phyloP scores from a whole-genome alignment of 202 grass and related monocot species.

The Digitaria exilis region DNA sequence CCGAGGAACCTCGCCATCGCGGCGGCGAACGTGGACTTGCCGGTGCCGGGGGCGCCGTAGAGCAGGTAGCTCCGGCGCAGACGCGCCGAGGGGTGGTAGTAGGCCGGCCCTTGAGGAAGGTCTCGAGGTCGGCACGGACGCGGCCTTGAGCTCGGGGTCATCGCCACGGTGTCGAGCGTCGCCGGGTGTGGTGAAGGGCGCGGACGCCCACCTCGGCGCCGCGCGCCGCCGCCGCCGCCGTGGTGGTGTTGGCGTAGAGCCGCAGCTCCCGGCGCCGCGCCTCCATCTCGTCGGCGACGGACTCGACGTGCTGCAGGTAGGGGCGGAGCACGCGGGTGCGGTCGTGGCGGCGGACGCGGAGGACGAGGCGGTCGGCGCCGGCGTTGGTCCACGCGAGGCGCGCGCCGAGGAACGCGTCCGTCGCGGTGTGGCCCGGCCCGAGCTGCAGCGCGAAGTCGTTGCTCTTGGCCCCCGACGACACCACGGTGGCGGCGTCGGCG shows the following conservation, averaged over 20 bases:
- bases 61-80: slow-evolving; percentile 97
- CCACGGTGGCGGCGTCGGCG: slow-evolving; percentile 62
- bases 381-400: slow-evolving; percentile 73
- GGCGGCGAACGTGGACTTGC: slow-evolving; percentile 89
- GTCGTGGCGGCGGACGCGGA: slow-evolving; percentile 85
- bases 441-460: slow-evolving; percentile 84
- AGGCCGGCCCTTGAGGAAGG: slow-evolving; percentile 79
- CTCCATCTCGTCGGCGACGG: slow-evolving; percentile 75
- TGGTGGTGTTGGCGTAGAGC: slow-evolving; percentile 56
- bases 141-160: slow-evolving; percentile 83
- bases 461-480: slow-evolving; percentile 67
- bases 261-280: slow-evolving; percentile 61
- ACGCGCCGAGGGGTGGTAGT: slow-evolving; percentile 90
- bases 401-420: slow-evolving; percentile 77
- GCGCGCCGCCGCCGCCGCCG: background rate
- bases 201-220: slow-evolving; percentile 46
- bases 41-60: slow-evolving; percentile 72
- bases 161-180: slow-evolving; percentile 80
- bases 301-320: slow-evolving; percentile 82
- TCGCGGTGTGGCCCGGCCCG: slow-evolving; percentile 49
- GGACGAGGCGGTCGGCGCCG: slow-evolving; percentile 51
- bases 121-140: slow-evolving; percentile 70
- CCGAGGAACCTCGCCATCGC: slow-evolving; percentile 89
- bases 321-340: slow-evolving; percentile 72
- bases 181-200: slow-evolving; percentile 82